Base-by-base conservation (phyloP, 345 rosid genomes). In the Linum usitatissimum region DNA sequence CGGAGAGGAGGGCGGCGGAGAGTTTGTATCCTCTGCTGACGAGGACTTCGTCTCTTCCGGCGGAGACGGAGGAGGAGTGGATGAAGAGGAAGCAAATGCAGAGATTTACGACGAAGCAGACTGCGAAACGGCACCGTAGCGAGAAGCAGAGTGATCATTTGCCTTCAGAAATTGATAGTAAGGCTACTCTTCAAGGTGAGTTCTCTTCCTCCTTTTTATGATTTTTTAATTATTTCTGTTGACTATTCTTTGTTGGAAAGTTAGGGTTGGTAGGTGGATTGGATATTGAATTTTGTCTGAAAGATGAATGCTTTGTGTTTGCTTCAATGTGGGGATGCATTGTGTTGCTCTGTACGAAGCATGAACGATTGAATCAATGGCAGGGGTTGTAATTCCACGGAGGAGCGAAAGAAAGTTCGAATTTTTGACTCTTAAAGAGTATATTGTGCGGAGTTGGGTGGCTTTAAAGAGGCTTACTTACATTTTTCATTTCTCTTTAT, bases 61-160 rank as follows among this genome's bases (percentile, higher is more conserved):
- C 92, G 2, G 97, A 81, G 87, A 81, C 90, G 7, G 96, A 87
- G 64, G 99, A 87, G 61, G 97, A 84, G 64, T 86, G 90, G 97
- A 81, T 84, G 85, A 90, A 86, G 82, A 82, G 97, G 59, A 87
- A 85, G 80, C 91, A 83, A 71, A 69, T 86, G 82, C 96, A 87
- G 81, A 80, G 79, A 20, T 55, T 82, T 23, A 23, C 28, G 54
- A 79, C 95, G 75, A 82, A 96, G 61, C 79, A 87, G 96, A 95
- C 80, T 61, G 96, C 96, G 48, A 90, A 90, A 76, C 79, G 87
- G 68, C 79, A 95, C 70, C 76, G 95, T 66, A 80, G 76, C 34
- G 95, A 88, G 73, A 90, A 88, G 88, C 96, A 84, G 75, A 85
- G 71, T 34, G 38, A 34, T 34, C 28, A 23, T 34, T 34, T 31